Base-by-base conservation (phyloP, 164 flowering plant species). In the Sedum album region DNA sequence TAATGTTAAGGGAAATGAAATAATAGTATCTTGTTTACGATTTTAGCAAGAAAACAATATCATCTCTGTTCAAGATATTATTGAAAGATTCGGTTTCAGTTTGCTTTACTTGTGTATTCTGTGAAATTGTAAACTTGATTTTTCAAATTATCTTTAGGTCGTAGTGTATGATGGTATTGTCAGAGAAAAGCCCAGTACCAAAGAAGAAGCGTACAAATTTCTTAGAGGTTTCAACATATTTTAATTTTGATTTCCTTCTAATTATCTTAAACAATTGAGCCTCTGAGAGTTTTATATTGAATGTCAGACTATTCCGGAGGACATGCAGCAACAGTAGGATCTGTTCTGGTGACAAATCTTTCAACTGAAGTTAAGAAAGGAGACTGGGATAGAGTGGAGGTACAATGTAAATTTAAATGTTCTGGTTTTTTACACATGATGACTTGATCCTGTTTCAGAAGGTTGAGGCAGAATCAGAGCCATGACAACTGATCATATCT, bases 131-230 rank as follows among this genome's bases (percentile, higher is more conserved):
- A 28, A 57, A 57, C 49, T 10, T 72, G 67, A 63, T 73, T 33
- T 65, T 68, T 77, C 26, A 38, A 78, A 77, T 80, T 72, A 73
- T 78, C 60, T 86, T 78, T 80, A 91, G 96, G 97, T 94, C 85
- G 97, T 94, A 80, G 96, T 94, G 74, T 83, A 90, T 84, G 96
- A 83, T 78, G 97, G 92, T 73, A 71, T 73, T 68, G 71, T 94
- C 70, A 82, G 96, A 76, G 99, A 94, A 76, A 94, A 91, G 73
- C 97, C 97, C 70, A 83, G 89, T 38, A 80, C 80, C 81, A 84
- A 86, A 77, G 96, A 88, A 72, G 96, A 91, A 80, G 97, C 97
- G 60, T 81, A 88, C 2, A 70, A 82, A 65, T 91, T 88, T 64
- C 72, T 90, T 31, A 88, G 83, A 90, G 96, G 95, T 91, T 8